Base-by-base conservation (phyloP, 495 filamentous ascomycete genomes). In the Filosporella fistucella region DNA sequence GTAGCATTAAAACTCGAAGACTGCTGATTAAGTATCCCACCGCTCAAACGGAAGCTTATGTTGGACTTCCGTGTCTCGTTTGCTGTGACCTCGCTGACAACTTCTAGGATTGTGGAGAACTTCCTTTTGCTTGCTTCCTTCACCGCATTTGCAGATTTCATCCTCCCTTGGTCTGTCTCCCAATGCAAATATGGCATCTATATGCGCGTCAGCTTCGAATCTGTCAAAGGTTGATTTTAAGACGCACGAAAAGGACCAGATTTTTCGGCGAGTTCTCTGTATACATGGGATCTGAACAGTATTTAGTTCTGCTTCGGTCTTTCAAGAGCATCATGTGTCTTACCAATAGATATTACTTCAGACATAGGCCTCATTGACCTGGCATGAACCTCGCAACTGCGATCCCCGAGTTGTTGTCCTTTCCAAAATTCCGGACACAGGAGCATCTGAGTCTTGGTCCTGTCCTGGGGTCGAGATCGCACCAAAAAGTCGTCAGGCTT, bases 121-220 rank as follows among this genome's bases (percentile, higher is more conserved):
- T 16, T 14, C 13, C n/a, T 6, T n/a, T 5, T 14, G 4, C 32
- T 16, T 7, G 18, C 32, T n/a, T 35, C 32, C 18, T 35, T 35
- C 4, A 35, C 13, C 13, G 32, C 18, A 12, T n/a, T 35, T n/a
- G 32, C 32, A n/a, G 32, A 35, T 16, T 16, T 35, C 32, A 16
- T 14, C 18, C 32, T 35, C 4, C 13, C 32, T 12, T 14, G 13
- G 71, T 68, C 60, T 2, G 78, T 83, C 28, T 87, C 83, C 58
- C 82, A 87, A 53, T 85, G 80, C 3, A 87, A 63, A 48, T 84
- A 87, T 1, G 82, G 82, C 80, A 85, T 85, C 68, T 70, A 23
- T 0, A 4, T 7, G 11, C 13, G 4, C 2, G 39, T 42, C 17
- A 42, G 13, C 34, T 35, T 25, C 30, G 4, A 22, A 49, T 16